Conservation (phyloP, 148 eudicot species). For the Rheum nobile region DNA sequence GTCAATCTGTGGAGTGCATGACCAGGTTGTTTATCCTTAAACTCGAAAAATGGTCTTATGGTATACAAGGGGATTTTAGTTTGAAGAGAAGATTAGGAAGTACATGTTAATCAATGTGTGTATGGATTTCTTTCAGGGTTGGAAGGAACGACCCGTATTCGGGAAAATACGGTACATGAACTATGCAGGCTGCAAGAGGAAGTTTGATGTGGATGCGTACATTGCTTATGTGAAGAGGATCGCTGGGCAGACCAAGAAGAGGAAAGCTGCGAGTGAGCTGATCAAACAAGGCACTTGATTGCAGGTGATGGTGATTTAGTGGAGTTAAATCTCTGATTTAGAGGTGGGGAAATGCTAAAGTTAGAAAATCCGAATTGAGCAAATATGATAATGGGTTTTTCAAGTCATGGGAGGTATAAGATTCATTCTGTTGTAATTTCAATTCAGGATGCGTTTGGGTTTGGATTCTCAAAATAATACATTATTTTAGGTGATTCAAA, state of each 20-base stretch:
- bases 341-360: too few relatives aligned
- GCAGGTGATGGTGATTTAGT: background rate
- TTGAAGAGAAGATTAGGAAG: background rate
- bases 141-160: constrained; percentile 82
- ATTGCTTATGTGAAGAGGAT: constrained; percentile 64
- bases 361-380: background rate
- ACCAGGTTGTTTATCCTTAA: constrained; percentile 44
- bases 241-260: constrained; percentile 69
- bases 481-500: too few relatives aligned
- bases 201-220: constrained; percentile 83
- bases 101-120: background rate
- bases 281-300: constrained; percentile 11
- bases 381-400: background rate
- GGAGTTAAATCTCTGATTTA: background rate
- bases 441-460: too few relatives aligned
- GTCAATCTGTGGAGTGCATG: constrained; percentile 96
- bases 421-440: background rate
- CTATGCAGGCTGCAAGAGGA: constrained; percentile 92
- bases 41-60: background rate
- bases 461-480: too few relatives aligned
- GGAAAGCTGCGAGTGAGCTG: constrained; percentile 51
- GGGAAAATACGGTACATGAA: constrained; percentile 98
- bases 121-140: constrained; percentile 42
- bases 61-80: background rate
- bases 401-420: background rate